A percentile compares a stretch with the other conserved stretches of the same genome.
Evolutionary conservation across 2,329 filamentous ascomycete genomes (phyloP).

Genomic region (Pyrenophora teres): DNA sequence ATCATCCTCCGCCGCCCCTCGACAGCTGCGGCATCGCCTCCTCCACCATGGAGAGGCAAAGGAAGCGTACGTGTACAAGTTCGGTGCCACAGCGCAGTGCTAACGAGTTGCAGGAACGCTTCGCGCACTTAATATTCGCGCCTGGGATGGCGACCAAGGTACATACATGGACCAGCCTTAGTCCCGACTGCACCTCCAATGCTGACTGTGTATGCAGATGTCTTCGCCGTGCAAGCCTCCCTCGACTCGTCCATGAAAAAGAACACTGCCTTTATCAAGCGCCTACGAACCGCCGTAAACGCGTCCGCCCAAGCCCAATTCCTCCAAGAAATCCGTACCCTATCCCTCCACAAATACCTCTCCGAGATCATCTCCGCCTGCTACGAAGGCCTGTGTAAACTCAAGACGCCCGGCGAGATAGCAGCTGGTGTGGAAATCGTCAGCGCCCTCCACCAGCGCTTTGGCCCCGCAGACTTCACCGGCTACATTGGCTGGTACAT

Average conservation of each 20-base stretch:
- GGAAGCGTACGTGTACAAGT: slow-evolving; percentile 50
- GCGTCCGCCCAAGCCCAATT: slow-evolving; percentile 80
- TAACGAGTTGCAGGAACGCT: slow-evolving; percentile 71
- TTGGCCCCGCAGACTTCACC: slow-evolving; percentile 88
- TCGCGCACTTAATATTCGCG: slow-evolving; percentile 82
- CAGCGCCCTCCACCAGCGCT: slow-evolving; percentile 93
- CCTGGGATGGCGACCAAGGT: slow-evolving; percentile 91
- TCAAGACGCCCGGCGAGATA: slow-evolving; percentile 90
- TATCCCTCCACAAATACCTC: slow-evolving; percentile 94
- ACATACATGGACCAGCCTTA: slow-evolving; percentile 28
- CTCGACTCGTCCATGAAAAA: slow-evolving; percentile 97
- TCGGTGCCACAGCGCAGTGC: not conserved
- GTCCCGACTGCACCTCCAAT: slow-evolving; percentile 5
- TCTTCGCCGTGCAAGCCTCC: slow-evolving; percentile 75
- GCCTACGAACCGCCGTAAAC: slow-evolving; percentile 86
- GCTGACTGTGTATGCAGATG: slow-evolving; percentile 59
- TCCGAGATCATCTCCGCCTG: slow-evolving; percentile 96
- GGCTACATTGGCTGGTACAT: slow-evolving; percentile 90
- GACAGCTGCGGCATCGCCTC: slow-evolving; percentile 36
- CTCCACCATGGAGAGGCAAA: slow-evolving; percentile 55
- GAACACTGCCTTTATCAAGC: slow-evolving; percentile 97
- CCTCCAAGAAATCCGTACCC: slow-evolving; percentile 83
- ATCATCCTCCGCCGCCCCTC: slow-evolving; percentile 42
- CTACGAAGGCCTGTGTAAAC: slow-evolving; percentile 89
- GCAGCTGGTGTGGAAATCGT: slow-evolving; percentile 90